Percentiles rank a stretch among this genome's conserved stretches.
Conservation (phyloP, 2,329 filamentous ascomycete species). For the Epichloe sylvatica region DNA sequence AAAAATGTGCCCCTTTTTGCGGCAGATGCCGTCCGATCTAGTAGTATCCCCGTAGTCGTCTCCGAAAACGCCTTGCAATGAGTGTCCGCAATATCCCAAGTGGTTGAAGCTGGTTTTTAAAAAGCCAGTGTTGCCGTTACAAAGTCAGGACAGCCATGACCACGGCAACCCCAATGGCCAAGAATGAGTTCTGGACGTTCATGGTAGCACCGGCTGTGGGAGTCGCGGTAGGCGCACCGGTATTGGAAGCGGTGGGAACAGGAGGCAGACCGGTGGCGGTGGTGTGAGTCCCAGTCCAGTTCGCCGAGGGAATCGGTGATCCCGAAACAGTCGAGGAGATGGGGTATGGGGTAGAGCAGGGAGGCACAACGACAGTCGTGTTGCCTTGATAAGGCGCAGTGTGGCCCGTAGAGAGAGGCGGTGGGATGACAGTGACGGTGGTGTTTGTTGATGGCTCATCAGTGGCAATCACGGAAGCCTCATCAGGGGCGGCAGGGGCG, state of each 20-base stretch:
- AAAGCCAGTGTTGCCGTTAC: neutral
- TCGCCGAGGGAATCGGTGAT: neutral
- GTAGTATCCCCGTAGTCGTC: neutral
- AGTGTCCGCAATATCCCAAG: neutral
- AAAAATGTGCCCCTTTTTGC: too few species aligned
- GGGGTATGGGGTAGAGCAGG: neutral
- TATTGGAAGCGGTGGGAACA: neutral
- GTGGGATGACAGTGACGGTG: neutral
- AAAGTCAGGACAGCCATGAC: slow-evolving; percentile 5
- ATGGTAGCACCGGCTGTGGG: slow-evolving; percentile 3
- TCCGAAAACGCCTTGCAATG: neutral
- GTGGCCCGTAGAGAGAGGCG: neutral
- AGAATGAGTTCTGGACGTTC: slow-evolving; percentile 4
- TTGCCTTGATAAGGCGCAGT: neutral
- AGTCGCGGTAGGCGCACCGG: neutral
- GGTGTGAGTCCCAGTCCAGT: neutral
- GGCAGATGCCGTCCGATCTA: neutral
- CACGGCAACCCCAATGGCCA: slow-evolving; percentile 6
- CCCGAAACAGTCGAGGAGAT: neutral
- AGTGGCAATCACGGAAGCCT: neutral
- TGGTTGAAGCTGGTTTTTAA: neutral
- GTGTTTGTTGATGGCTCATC: neutral
- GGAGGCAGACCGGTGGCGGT: slow-evolving; percentile 1
- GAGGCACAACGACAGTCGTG: neutral
- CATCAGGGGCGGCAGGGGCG: neutral